phyloP scores from a whole-genome alignment of 2,329 filamentous ascomycete species.

The Aspergillus luchuensis region DNA sequence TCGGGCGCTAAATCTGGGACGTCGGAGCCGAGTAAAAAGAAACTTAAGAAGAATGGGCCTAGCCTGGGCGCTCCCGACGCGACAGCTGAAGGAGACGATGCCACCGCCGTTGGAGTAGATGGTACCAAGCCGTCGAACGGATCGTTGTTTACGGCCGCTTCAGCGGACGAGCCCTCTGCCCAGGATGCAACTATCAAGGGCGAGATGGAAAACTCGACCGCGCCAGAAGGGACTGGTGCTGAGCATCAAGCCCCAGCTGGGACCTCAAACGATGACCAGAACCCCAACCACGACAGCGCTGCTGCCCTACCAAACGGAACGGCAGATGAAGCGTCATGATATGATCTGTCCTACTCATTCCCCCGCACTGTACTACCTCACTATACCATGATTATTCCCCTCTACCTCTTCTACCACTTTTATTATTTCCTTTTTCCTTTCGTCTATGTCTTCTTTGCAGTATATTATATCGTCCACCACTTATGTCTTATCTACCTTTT shows the following conservation, averaged over 20 bases:
- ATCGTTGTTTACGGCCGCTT: not conserved
- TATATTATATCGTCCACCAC: not conserved
- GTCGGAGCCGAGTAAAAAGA: conserved; percentile 46
- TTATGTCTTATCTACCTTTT: conserved; percentile 1
- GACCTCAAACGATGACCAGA: conserved; percentile 18
- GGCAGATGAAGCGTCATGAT: conserved; percentile 52
- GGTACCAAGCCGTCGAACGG: conserved; percentile 10
- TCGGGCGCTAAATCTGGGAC: conserved; percentile 29
- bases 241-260: conserved; percentile 14
- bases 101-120: conserved; percentile 18
- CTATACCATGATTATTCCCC: not conserved
- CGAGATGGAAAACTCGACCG: conserved; percentile 15
- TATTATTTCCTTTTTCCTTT: conserved; percentile 1
- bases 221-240: conserved; percentile 18
- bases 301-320: conserved; percentile 58
- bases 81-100: conserved; percentile 32
- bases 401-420: conserved; percentile 1
- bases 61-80: conserved; percentile 30
- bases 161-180: conserved; percentile 36
- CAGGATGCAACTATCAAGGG: conserved; percentile 14
- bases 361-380: not conserved
- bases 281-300: conserved; percentile 34
- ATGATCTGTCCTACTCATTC: conserved; percentile 11
- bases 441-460: conserved; percentile 3
- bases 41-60: conserved; percentile 43